A percentile compares a stretch with the other conserved stretches of the same genome.
These are phyloP conservation scores for Ceratocystis variospora DNA, from an alignment of 2,329 filamentous ascomycete species.

Conservation along the genomic window DNA sequence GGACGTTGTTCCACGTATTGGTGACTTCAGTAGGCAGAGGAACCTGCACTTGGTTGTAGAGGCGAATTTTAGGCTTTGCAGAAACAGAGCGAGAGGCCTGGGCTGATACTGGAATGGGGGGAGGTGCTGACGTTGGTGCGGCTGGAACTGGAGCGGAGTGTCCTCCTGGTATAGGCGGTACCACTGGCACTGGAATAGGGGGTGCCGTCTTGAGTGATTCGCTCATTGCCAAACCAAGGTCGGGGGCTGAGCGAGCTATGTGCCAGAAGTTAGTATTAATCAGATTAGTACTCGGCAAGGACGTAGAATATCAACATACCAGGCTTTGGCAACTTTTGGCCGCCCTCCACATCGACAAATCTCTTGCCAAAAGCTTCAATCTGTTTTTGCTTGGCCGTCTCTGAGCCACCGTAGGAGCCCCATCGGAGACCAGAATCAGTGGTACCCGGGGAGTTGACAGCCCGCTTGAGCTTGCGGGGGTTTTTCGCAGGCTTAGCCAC, in stretches of 20 bases:
- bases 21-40: constrained; percentile 46
- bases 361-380: constrained; percentile 16
- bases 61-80: constrained; percentile 33
- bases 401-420: constrained; percentile 12
- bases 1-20: constrained; percentile 55
- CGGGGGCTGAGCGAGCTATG: constrained; percentile 9
- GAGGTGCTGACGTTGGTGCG: not conserved
- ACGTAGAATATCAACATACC: not conserved
- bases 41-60: constrained; percentile 49
- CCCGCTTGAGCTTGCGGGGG: not conserved
- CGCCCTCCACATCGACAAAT: not conserved
- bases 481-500: constrained; percentile 1
- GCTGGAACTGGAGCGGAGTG: not conserved
- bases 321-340: constrained; percentile 10
- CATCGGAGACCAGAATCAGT: not conserved
- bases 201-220: not conserved
- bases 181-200: not conserved
- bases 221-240: not conserved
- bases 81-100: not conserved
- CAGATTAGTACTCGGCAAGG: not conserved
- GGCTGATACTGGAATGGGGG: not conserved
- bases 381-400: constrained; percentile 15
- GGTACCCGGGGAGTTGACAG: not conserved
- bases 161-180: not conserved
- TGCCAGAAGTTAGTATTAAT: not conserved